These are phyloP conservation scores for Pseudogymnoascus sp. DNA, from an alignment of 2,329 filamentous ascomycete species.

Conservation along the genomic window DNA sequence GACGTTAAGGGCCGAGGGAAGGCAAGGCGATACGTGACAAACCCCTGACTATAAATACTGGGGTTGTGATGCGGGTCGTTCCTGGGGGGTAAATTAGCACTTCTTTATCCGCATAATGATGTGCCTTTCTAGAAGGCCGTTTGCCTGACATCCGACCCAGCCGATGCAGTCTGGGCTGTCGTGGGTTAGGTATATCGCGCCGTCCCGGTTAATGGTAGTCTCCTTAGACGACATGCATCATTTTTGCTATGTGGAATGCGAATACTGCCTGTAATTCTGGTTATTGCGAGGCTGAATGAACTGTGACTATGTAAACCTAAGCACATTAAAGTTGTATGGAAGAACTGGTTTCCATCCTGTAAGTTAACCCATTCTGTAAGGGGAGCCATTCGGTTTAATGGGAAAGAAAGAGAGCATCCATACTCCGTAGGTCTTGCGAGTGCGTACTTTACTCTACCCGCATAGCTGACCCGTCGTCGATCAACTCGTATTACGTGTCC, in stretches of 20 bases:
- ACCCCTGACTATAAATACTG: constrained; percentile 2
- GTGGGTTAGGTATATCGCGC: constrained; percentile 2
- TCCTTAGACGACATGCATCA: constrained; percentile 1
- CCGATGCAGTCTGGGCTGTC: constrained; percentile 5
- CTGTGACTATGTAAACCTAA: neutral
- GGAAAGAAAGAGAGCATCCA: neutral
- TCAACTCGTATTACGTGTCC: neutral
- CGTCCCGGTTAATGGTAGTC: constrained; percentile 1
- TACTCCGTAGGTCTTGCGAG: neutral
- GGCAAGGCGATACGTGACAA: neutral
- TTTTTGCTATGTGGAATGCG: neutral
- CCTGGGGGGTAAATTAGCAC: constrained; percentile 1
- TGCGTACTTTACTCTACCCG: neutral
- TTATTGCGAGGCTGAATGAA: neutral
- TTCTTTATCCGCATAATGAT: neutral
- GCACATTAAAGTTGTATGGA: neutral
- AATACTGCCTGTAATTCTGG: neutral
- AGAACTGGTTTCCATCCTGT: neutral
- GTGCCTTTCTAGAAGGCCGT: constrained; percentile 1
- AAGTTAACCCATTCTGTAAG: neutral
- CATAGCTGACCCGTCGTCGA: neutral
- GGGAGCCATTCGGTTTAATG: neutral
- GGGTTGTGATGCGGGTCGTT: neutral
- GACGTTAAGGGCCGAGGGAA: neutral
- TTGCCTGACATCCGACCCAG: constrained; percentile 6